phyloP scores from a whole-genome alignment of 1,284 basidiomycete species.

The Leccinum cinnamomeum region DNA sequence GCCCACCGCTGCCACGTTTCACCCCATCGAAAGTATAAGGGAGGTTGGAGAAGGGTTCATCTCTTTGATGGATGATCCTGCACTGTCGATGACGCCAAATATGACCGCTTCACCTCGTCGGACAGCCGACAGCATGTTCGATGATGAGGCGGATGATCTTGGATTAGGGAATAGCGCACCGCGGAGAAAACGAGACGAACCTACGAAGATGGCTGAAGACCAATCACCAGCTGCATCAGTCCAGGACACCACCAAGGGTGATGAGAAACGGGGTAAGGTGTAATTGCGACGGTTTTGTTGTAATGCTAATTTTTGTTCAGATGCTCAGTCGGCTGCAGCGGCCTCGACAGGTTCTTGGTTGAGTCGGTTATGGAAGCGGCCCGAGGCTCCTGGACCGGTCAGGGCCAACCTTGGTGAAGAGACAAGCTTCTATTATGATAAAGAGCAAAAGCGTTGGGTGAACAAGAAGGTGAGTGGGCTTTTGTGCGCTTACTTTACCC shows the following conservation, averaged over 20 bases:
- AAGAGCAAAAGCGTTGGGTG: slow-evolving; percentile 94
- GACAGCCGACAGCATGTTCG: slow-evolving; percentile 37
- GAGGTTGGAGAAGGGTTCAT: slow-evolving; percentile 68
- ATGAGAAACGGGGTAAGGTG: slow-evolving; percentile 28
- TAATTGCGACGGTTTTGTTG: background rate
- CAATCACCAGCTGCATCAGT: slow-evolving; percentile 16
- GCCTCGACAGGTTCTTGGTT: slow-evolving; percentile 69
- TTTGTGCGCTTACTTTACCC: background rate
- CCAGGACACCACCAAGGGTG: slow-evolving; percentile 18
- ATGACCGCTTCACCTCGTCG: slow-evolving; percentile 22
- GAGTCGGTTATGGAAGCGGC: slow-evolving; percentile 71
- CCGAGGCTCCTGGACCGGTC: slow-evolving; percentile 64
- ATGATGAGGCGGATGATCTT: slow-evolving; percentile 84
- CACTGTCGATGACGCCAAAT: slow-evolving; percentile 44
- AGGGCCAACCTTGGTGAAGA: slow-evolving; percentile 94
- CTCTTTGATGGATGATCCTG: slow-evolving; percentile 78
- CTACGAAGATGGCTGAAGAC: slow-evolving; percentile 27
- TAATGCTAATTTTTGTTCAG: slow-evolving; percentile 16
- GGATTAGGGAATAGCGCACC: slow-evolving; percentile 81
- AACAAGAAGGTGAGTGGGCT: slow-evolving; percentile 77
- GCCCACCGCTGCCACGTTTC: slow-evolving; percentile 67
- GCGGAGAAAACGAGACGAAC: slow-evolving; percentile 40
- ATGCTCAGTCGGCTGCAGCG: slow-evolving; percentile 32
- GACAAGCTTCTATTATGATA: slow-evolving; percentile 91
- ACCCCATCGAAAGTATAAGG: slow-evolving; percentile 45